These are phyloP conservation scores for Caryopteris hybrid DNA, from an alignment of 305 asterid genomes.

Conservation along the genomic window DNA sequence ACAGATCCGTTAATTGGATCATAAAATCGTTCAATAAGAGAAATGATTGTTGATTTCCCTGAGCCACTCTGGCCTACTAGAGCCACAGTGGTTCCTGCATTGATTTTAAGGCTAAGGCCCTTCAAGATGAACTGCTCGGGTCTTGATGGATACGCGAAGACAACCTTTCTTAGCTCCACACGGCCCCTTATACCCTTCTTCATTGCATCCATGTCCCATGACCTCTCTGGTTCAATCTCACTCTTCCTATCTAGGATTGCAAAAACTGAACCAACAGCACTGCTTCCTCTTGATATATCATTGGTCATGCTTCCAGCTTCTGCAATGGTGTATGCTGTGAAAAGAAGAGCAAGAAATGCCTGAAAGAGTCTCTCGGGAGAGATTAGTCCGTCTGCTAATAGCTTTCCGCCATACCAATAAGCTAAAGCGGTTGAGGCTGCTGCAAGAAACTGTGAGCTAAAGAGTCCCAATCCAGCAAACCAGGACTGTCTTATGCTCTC, in stretches of 20 bases:
- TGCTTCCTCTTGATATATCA: conserved; percentile 74
- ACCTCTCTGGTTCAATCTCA: conserved; percentile 56
- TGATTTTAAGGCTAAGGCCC: conserved; percentile 58
- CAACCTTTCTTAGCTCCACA: conserved; percentile 57
- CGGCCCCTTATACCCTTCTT: conserved; percentile 44
- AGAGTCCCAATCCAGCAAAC: conserved; percentile 64
- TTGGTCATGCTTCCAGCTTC: conserved; percentile 97
- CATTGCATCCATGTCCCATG: conserved; percentile 27
- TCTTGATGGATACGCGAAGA: conserved; percentile 69
- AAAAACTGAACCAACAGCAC: conserved; percentile 71
- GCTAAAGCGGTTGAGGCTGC: conserved; percentile 75
- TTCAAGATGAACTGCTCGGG: conserved; percentile 60
- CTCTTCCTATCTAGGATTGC: conserved; percentile 55
- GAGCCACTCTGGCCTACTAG: conserved; percentile 81
- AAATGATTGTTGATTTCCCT: conserved; percentile 67
- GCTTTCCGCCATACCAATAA: conserved; percentile 75
- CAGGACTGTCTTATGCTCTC: conserved; percentile 74
- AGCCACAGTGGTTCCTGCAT: conserved; percentile 65
- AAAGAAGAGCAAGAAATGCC: conserved; percentile 66
- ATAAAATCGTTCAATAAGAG: conserved; percentile 68
- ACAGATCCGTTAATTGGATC: conserved; percentile 66
- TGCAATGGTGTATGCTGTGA: conserved; percentile 81
- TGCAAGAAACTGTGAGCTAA: conserved; percentile 68
- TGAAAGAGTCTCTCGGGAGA: conserved; percentile 63
- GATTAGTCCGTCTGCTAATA: conserved; percentile 40